phyloP scores from a whole-genome alignment of 1,284 basidiomycete genomes.

The Grifola frondosa region DNA sequence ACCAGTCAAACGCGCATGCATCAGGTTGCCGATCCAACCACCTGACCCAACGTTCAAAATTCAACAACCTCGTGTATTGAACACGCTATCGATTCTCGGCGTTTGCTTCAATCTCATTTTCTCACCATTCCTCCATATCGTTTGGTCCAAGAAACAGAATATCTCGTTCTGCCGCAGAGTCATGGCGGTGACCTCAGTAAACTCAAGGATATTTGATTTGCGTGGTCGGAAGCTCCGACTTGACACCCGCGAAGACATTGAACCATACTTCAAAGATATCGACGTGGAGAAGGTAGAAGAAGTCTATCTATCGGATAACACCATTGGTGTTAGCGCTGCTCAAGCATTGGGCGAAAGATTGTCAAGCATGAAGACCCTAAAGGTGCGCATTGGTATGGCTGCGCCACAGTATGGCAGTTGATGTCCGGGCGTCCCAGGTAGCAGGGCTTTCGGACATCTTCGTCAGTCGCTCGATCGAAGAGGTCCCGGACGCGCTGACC shows the following conservation, averaged over 20 bases:
- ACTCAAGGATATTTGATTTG: slow-evolving; percentile 1
- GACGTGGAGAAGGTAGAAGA: slow-evolving; percentile 3
- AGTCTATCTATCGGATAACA: slow-evolving; percentile 1
- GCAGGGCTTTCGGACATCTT: slow-evolving; percentile 5
- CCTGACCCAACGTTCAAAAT: no score
- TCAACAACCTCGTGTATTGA: no score
- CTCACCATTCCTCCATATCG: no score
- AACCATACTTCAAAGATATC: neutral
- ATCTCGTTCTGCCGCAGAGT: no score
- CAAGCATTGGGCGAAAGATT: neutral
- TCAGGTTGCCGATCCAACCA: no score
- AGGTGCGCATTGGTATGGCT: neutral
- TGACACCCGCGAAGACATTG: neutral
- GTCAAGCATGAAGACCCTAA: neutral
- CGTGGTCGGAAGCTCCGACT: slow-evolving; percentile 1
- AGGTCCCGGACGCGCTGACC: neutral
- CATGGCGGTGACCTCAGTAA: no score
- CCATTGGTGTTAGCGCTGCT: neutral
- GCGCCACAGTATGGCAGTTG: neutral
- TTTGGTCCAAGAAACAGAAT: no score
- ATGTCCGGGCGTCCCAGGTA: neutral
- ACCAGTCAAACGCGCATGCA: no score
- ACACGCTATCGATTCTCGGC: no score
- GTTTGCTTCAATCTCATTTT: no score
- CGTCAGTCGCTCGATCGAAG: slow-evolving; percentile 5